Conservation (phyloP, 179 eudicot species). For the Silene coronaria region DNA sequence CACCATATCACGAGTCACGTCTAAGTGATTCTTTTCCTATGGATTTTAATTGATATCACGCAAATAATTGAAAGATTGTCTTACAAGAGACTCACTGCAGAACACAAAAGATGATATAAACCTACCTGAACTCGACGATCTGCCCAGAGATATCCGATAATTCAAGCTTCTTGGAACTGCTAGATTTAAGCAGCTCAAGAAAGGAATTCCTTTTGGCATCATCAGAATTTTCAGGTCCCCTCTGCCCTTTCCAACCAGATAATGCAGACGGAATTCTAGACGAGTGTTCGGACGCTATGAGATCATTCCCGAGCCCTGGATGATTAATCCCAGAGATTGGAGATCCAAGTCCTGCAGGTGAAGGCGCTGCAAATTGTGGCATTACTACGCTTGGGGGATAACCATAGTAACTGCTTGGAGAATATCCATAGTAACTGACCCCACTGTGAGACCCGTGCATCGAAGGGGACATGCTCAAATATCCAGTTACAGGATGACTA, state of each 20-base stretch:
- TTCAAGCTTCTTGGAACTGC: conserved; percentile 51
- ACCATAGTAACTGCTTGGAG: conserved; percentile 40
- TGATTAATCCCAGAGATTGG: conserved; percentile 38
- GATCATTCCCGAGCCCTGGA: conserved; percentile 23
- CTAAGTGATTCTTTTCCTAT: too few relatives aligned
- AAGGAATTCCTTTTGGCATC: conserved; percentile 42
- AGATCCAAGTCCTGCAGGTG: conserved; percentile 46
- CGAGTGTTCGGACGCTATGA: conserved; percentile 31
- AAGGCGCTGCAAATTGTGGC: conserved; percentile 36
- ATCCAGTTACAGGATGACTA: conserved; percentile 16
- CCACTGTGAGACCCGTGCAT: conserved; percentile 29
- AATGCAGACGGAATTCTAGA: conserved; percentile 25
- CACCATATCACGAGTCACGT: too few relatives aligned
- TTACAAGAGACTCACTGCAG: not conserved
- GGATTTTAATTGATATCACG: too few relatives aligned
- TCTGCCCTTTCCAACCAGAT: conserved; percentile 47
- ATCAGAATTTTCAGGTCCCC: conserved; percentile 36
- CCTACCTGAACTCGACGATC: conserved; percentile 72
- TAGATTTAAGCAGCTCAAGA: conserved; percentile 66
- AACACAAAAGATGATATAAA: not conserved
- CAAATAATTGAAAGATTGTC: too few relatives aligned
- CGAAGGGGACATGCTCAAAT: conserved; percentile 18
- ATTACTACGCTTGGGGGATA: conserved; percentile 40
- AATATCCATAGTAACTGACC: conserved; percentile 38
- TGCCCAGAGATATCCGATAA: conserved; percentile 73